These are phyloP conservation scores for Calonectria pseudoreteaudii DNA, from an alignment of 2,329 filamentous ascomycete genomes.

Conservation along the genomic window DNA sequence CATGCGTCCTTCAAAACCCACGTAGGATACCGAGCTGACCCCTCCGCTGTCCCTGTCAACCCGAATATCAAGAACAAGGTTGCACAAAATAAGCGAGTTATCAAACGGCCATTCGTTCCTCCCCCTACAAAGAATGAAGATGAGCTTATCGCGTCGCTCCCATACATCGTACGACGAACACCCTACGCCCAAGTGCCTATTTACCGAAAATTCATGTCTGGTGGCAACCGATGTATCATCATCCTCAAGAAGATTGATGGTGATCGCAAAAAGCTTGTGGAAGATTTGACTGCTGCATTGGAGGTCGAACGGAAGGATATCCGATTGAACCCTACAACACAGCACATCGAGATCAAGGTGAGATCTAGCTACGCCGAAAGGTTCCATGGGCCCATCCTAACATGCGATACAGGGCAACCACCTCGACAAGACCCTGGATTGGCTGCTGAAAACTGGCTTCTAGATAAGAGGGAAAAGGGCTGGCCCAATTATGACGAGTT, in stretches of 20 bases:
- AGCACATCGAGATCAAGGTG: constrained; percentile 82
- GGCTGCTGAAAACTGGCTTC: constrained; percentile 51
- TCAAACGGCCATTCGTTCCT: constrained; percentile 43
- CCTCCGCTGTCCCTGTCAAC: constrained; percentile 35
- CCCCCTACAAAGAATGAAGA: constrained; percentile 46
- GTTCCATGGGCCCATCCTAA: not conserved
- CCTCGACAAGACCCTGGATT: constrained; percentile 45
- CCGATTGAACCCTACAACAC: constrained; percentile 69
- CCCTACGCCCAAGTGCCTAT: constrained; percentile 78
- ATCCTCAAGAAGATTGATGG: constrained; percentile 84
- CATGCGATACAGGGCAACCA: constrained; percentile 47
- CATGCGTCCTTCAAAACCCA: constrained; percentile 40
- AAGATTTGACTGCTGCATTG: constrained; percentile 72
- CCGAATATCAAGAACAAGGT: constrained; percentile 43
- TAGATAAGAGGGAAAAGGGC: constrained; percentile 32
- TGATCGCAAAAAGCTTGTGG: constrained; percentile 70
- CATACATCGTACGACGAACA: constrained; percentile 81
- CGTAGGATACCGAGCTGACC: constrained; percentile 36
- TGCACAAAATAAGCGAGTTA: constrained; percentile 36
- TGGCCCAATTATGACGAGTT: not conserved
- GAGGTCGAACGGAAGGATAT: constrained; percentile 66
- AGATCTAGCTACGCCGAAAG: constrained; percentile 30
- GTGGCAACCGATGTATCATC: constrained; percentile 81
- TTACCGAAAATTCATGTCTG: constrained; percentile 79
- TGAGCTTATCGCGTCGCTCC: constrained; percentile 46